Evolutionary conservation across 805 yeast species (phyloP), one percentile per base, ranked within the genome.

Genomic region (Allodekkera sacchari): DNA sequence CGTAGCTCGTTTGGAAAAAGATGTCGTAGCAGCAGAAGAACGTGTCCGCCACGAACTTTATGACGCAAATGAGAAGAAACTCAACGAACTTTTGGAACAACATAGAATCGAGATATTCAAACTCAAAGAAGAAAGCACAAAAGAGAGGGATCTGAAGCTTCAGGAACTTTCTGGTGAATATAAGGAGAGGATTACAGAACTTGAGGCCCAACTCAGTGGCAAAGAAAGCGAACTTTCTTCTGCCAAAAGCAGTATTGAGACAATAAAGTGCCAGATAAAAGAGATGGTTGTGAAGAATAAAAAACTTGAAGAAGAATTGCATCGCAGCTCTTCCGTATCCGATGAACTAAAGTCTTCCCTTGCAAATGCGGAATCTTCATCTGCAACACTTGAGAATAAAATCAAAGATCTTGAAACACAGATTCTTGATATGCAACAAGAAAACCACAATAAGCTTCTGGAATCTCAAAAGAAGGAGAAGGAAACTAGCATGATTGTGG

Each of bases 51-150:
- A 30, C 7, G 46, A 51, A 28, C 19, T 51, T 14, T 51, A 47
- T 21, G 45, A 50, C 14, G 63, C 55, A 18, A 59, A 57, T 34
- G 64, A 59, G 30, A 43, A 39, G 4, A 56, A 56, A 29, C 44
- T 60, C 6, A 51, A 56, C n/a, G 62, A 66, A 16, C 51, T 66
- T 20, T 58, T 57, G 4, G 38, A 42, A 1, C 52, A 57, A 22
- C 53, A 66, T 30, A 46, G 48, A 18, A 35, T 43, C 8, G 55
- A 59, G 15, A 25, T 64, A 1, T 47, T 48, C n/a, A 52, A 54
- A 4, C 29, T 64, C 8, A 56, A 53, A 29, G 57, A 52, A 13
- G 28, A 33, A n/a, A 34, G 36, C 13, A 36, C 31, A 12, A 4
- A 12, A 18, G 51, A 36, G 34, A 50, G 45, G 23, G 66, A 50